phyloP scores from a whole-genome alignment of 23 red algal genomes.

The Chondrus crispus region DNA sequence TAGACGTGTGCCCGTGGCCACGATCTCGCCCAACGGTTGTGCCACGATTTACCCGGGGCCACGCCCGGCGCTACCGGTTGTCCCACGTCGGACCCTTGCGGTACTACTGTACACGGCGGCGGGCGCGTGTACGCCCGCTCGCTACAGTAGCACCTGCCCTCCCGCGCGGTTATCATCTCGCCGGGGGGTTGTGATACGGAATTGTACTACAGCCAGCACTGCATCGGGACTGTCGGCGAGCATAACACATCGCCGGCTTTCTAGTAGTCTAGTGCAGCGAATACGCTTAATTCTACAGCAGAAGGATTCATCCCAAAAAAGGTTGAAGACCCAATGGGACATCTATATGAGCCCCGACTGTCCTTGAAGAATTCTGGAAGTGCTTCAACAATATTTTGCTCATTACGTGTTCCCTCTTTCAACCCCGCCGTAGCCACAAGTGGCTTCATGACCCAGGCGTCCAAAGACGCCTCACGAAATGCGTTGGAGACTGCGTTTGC shows the following conservation, averaged over 20 bases:
- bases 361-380: neutral
- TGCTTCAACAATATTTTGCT: neutral
- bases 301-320: neutral
- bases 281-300: neutral
- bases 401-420: neutral
- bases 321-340: too few relatives aligned
- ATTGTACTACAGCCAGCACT: too few relatives aligned
- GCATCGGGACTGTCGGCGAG: neutral
- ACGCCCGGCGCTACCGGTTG: too few relatives aligned
- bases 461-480: neutral
- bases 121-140: too few relatives aligned
- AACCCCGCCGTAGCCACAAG: neutral
- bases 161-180: too few relatives aligned
- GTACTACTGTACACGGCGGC: too few relatives aligned
- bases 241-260: neutral
- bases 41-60: too few relatives aligned
- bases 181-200: too few relatives aligned
- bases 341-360: neutral
- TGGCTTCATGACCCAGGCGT: conserved; percentile 1
- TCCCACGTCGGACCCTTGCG: too few relatives aligned
- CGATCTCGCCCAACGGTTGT: too few relatives aligned
- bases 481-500: neutral
- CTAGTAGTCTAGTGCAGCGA: neutral
- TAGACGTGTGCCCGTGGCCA: too few relatives aligned
- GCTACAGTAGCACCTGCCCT: too few relatives aligned